A percentile compares a stretch with the other conserved stretches of the same genome.
phyloP scores from a whole-genome alignment of 2,329 filamentous ascomycete genomes.

The Thielaviopsis ethacetica region DNA sequence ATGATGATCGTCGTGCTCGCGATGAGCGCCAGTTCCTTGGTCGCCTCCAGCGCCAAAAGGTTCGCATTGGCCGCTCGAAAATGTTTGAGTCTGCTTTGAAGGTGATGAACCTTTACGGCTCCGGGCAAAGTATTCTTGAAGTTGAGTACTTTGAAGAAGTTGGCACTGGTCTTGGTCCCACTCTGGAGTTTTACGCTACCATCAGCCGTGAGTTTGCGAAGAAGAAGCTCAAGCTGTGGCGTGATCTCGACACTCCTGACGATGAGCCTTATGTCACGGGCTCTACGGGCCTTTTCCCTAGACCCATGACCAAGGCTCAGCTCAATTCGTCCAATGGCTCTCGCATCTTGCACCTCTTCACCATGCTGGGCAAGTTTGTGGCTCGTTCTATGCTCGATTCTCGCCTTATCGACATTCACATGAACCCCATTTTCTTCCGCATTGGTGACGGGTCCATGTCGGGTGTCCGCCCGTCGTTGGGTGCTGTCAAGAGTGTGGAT shows the following conservation, averaged over 20 bases:
- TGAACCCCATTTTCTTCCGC: constrained; percentile 96
- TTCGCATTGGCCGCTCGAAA: constrained; percentile 87
- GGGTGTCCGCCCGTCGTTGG: constrained; percentile 64
- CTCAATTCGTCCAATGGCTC: constrained; percentile 62
- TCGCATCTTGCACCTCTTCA: constrained; percentile 76
- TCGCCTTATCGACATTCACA: constrained; percentile 90
- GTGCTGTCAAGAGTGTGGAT: constrained; percentile 80
- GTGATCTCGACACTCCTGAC: constrained; percentile 65
- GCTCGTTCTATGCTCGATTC: constrained; percentile 97
- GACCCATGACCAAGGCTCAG: constrained; percentile 71
- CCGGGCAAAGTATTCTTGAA: constrained; percentile 88
- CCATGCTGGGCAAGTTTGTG: constrained; percentile 89
- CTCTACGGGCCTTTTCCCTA: constrained; percentile 73
- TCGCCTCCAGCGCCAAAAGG: constrained; percentile 84
- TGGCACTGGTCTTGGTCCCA: constrained; percentile 86
- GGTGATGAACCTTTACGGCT: constrained; percentile 96
- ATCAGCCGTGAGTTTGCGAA: constrained; percentile 95
- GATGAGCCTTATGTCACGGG: constrained; percentile 72
- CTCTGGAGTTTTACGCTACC: constrained; percentile 92
- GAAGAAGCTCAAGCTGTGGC: constrained; percentile 94
- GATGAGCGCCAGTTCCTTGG: constrained; percentile 88
- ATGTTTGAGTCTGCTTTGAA: constrained; percentile 95
- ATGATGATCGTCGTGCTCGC: constrained; percentile 69
- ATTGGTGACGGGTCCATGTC: constrained; percentile 55
- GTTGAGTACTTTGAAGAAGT: constrained; percentile 99